Evolutionary conservation across 768 basidiomycete species (phyloP).

Genomic region (Auricularia heimuer): DNA sequence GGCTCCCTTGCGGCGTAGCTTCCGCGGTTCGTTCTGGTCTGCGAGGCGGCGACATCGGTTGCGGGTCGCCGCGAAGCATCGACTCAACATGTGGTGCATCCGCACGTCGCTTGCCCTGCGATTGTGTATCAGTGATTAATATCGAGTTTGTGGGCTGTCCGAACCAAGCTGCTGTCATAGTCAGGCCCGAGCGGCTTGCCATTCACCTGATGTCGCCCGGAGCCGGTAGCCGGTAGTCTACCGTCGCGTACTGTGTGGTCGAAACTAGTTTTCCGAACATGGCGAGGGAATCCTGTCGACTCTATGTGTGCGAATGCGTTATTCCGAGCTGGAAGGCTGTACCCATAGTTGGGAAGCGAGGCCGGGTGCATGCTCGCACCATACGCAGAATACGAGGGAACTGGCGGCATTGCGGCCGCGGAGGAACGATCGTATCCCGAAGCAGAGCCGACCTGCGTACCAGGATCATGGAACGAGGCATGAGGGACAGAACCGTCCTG

Average conservation of each 20-base stretch:
- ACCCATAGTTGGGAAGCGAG: conserved; percentile 65
- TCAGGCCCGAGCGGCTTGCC: conserved; percentile 54
- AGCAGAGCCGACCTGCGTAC: not conserved
- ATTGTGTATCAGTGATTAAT: not conserved
- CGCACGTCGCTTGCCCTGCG: conserved; percentile 56
- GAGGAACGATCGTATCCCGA: not conserved
- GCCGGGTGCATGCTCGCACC: conserved; percentile 44
- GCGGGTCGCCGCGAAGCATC: conserved; percentile 69
- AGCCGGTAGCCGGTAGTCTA: conserved; percentile 45
- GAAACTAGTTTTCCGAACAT: conserved; percentile 89
- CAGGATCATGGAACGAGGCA: not conserved
- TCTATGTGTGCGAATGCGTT: not conserved
- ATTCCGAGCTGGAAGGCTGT: conserved; percentile 37
- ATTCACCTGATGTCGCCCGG: conserved; percentile 67
- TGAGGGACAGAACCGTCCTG: not conserved
- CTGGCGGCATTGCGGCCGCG: not conserved
- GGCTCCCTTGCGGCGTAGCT: conserved; percentile 23
- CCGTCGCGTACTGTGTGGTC: conserved; percentile 64
- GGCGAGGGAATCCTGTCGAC: conserved; percentile 51
- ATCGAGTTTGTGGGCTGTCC: conserved; percentile 36
- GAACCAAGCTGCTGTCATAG: conserved; percentile 32
- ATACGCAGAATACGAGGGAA: not conserved
- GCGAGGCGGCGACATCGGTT: conserved; percentile 32
- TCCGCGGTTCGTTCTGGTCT: conserved; percentile 10
- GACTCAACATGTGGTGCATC: conserved; percentile 75